These are phyloP conservation scores for Pycnococcus provasolii DNA, from an alignment of 139 green algal genomes.

Conservation along the genomic window DNA sequence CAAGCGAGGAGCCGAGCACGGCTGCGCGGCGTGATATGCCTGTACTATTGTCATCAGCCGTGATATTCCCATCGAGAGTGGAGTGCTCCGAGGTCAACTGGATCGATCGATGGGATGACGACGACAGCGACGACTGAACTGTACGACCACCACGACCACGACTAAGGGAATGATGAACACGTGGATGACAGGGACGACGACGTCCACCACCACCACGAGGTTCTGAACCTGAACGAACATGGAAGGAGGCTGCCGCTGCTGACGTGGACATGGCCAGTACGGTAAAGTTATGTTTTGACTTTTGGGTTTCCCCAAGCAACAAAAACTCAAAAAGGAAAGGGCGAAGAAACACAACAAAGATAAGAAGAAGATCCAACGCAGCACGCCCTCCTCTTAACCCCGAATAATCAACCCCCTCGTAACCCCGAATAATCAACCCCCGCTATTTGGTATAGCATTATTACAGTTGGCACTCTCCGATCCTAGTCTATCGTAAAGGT, in stretches of 20 bases:
- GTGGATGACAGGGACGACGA: conserved; percentile 1
- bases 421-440: no score
- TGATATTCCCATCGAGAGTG: no score
- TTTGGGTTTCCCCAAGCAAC: background rate
- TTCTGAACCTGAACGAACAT: background rate
- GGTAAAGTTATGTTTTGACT: background rate
- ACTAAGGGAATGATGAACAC: conserved; percentile 1
- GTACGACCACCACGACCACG: background rate
- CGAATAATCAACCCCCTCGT: no score
- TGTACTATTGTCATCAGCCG: no score
- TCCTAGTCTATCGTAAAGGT: no score
- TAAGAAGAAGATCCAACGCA: background rate
- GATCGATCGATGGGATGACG: no score
- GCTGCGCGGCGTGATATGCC: no score
- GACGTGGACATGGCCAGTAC: background rate
- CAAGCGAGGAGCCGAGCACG: no score
- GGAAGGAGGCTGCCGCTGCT: background rate
- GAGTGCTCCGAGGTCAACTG: no score
- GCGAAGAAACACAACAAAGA: background rate
- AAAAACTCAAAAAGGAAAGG: background rate
- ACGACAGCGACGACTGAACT: no score
- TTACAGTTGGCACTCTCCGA: no score
- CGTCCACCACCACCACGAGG: conserved; percentile 6
- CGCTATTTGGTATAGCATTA: no score
- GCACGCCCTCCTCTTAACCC: background rate